phyloP scores from a whole-genome alignment of 148 eudicot genomes.

The Cornus controversa region DNA sequence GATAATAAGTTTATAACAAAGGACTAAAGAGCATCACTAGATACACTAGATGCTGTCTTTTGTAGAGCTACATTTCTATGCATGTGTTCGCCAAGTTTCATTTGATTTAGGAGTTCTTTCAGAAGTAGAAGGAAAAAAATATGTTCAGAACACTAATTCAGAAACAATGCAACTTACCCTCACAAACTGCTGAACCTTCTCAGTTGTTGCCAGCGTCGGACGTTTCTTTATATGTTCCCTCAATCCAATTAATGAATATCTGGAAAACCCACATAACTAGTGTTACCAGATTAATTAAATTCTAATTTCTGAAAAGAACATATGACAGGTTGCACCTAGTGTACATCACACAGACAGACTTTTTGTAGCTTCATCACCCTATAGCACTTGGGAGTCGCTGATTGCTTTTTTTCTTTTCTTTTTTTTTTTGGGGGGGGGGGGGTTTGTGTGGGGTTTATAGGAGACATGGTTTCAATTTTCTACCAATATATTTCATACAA shows the following conservation, averaged over 20 bases:
- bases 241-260: slow-evolving; percentile 79
- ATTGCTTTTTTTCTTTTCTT: too few relatives aligned
- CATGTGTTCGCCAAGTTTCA: background rate
- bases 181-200: slow-evolving; percentile 92
- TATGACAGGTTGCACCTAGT: background rate
- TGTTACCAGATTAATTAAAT: background rate
- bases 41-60: background rate
- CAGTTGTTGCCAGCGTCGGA: slow-evolving; percentile 93
- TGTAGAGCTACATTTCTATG: background rate
- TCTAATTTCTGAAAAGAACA: background rate
- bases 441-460: too few relatives aligned
- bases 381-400: too few relatives aligned
- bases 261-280: slow-evolving; percentile 20
- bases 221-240: slow-evolving; percentile 99
- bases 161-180: slow-evolving; percentile 51
- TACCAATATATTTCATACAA: background rate
- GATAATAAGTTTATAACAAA: background rate
- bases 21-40: background rate
- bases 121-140: background rate
- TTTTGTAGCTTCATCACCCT: too few relatives aligned
- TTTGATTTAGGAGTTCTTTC: background rate
- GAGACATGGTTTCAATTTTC: background rate
- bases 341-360: background rate
- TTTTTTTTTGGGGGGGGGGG: too few relatives aligned
- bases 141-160: background rate